These are phyloP conservation scores for Cynanchum wilfordii DNA, from an alignment of 257 asterid species.

Conservation along the genomic window DNA sequence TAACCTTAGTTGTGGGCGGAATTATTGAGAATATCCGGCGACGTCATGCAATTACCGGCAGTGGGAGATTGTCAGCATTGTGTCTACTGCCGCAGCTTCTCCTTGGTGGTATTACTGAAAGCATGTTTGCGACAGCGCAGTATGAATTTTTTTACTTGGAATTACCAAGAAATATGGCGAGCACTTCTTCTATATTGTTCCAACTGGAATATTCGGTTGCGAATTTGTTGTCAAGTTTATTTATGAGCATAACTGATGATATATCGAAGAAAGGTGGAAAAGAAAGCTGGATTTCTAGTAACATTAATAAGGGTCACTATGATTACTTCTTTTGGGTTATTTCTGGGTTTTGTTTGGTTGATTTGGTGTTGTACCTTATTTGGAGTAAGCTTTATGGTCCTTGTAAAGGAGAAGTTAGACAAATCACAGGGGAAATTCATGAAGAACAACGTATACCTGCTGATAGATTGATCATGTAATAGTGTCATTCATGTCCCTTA, in stretches of 20 bases:
- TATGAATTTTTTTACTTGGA: conserved; percentile 65
- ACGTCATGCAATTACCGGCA: conserved; percentile 12
- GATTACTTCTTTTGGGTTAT: conserved; percentile 56
- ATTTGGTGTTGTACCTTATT: conserved; percentile 42
- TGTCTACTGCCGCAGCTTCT: conserved; percentile 70
- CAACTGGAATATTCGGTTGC: conserved; percentile 42
- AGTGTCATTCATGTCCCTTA: too few relatives aligned
- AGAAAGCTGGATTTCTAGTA: not conserved
- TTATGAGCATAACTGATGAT: conserved; percentile 37
- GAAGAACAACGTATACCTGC: too few relatives aligned
- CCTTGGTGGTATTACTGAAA: conserved; percentile 61
- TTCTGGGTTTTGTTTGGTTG: conserved; percentile 44
- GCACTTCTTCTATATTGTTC: conserved; percentile 48
- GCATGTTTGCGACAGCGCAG: conserved; percentile 50
- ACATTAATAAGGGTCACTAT: conserved; percentile 49
- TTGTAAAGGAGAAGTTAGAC: not conserved
- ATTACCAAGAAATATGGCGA: conserved; percentile 69
- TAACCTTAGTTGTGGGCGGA: conserved; percentile 47
- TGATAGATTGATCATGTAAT: too few relatives aligned
- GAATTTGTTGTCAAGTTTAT: conserved; percentile 45
- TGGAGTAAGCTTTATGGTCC: conserved; percentile 49
- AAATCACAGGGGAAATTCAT: too few relatives aligned
- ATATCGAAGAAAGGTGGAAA: not conserved
- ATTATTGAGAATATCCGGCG: conserved; percentile 47
- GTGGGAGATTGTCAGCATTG: conserved; percentile 53